Base-by-base conservation (phyloP, 768 basidiomycete genomes). In the Xanthoconium stramineum region DNA sequence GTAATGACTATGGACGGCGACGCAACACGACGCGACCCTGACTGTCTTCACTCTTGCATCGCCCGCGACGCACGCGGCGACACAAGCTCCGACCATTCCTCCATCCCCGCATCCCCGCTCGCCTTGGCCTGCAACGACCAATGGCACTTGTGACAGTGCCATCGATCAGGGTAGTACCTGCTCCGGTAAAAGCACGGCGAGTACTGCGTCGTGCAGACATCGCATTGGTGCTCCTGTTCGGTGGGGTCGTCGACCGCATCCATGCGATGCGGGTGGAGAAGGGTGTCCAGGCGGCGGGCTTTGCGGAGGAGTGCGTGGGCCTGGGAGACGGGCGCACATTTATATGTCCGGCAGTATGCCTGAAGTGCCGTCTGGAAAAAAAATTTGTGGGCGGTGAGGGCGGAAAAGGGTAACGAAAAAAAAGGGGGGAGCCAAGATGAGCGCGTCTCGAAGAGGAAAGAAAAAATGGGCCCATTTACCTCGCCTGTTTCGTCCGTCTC, bases 241-340 rank as follows among this genome's bases (percentile, higher is more conserved):
- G 61, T 24, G 5, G 57, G 42, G 37, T 52, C 33, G 28, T 66
- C 63, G 6, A 29, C 15, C 17, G 44, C 46, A 6, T 84, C 82
- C 44, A 17, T 14, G 53, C 68, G 56, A 76, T 79, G 35, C 72
- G 66, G 60, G 81, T 81, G 58, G 8, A 94, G 75, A 45, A 91
- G 77, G 32, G 76, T 74, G 66, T 98, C 96, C 19, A 98, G 77
- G 17, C 93, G 83, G 17, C 84, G 83, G 9, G 94, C 94, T 72
- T 95, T 95, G 49, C 96, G 89, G 28, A 97, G 81, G 7, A 95
- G 80, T 3, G 85, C 89, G 68, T 96, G 93, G 2, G 91, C 85
- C 62, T 89, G 85, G 13, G 76, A 76, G 3, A 85, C 74, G 1
- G 79, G 77, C 8, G 88, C 86, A 64, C 87, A 87, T 71, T 98